These are phyloP conservation scores for Vitis amurensis DNA, from an alignment of 164 flowering plant species.

Conservation along the genomic window DNA sequence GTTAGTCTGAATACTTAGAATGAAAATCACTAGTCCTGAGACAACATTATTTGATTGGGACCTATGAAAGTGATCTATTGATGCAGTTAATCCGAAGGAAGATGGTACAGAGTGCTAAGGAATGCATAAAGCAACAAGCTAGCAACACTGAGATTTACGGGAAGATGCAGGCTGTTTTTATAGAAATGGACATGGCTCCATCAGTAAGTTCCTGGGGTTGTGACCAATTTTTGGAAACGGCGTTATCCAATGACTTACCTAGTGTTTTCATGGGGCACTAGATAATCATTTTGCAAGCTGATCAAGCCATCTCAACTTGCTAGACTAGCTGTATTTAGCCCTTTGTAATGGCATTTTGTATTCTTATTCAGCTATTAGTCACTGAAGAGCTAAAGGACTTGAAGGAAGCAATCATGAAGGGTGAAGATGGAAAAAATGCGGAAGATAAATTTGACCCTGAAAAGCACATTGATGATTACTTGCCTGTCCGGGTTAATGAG, in stretches of 20 bases:
- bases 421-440: constrained; percentile 24
- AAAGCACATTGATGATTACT: constrained; percentile 58
- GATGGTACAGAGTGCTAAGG: constrained; percentile 8
- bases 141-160: constrained; percentile 3
- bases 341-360: background rate
- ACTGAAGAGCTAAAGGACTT: background rate
- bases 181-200: constrained; percentile 1
- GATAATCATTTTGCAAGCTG: background rate
- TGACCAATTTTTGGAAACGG: no score
- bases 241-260: no score
- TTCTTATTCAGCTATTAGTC: background rate
- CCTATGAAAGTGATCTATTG: background rate
- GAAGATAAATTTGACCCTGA: constrained; percentile 54
- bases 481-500: constrained; percentile 84
- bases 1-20: background rate
- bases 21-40: background rate
- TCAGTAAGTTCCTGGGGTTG: background rate
- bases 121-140: constrained; percentile 4
- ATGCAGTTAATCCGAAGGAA: constrained; percentile 3
- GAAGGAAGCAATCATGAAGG: constrained; percentile 7
- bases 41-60: background rate
- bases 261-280: no score
- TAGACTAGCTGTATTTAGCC: background rate
- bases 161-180: constrained; percentile 6
- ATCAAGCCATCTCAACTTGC: background rate